These are phyloP conservation scores for Arthrobotrys sphaeroides DNA, from an alignment of 2,329 filamentous ascomycete species.

Conservation along the genomic window DNA sequence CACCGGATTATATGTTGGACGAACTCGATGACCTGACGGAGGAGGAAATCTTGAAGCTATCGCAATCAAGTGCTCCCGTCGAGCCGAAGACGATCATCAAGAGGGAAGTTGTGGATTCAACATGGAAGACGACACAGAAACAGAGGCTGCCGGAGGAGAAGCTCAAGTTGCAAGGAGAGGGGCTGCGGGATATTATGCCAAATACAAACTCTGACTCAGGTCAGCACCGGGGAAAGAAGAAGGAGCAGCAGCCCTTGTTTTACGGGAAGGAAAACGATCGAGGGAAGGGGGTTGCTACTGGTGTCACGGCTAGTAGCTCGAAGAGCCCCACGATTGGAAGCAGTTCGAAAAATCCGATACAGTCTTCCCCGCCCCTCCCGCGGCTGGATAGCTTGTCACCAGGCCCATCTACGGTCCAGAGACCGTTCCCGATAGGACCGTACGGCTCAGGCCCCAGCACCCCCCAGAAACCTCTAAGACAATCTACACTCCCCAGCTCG, in stretches of 20 bases:
- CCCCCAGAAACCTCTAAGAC: constrained; percentile 21
- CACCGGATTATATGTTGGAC: constrained; percentile 35
- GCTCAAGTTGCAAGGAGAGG: background rate
- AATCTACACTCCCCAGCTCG: constrained; percentile 46
- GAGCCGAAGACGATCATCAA: constrained; percentile 19
- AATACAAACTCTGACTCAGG: background rate
- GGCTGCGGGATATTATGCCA: background rate
- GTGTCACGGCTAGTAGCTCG: background rate
- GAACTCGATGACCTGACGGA: constrained; percentile 42
- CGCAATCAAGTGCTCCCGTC: background rate
- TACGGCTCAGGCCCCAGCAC: background rate
- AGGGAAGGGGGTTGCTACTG: background rate
- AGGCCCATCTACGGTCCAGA: background rate
- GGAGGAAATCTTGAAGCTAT: constrained; percentile 18
- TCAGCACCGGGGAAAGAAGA: background rate
- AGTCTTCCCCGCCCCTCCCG: background rate
- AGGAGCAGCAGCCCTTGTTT: background rate
- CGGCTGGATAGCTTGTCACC: constrained; percentile 21
- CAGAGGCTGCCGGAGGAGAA: constrained; percentile 25
- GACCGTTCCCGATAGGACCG: background rate
- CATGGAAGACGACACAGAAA: constrained; percentile 23
- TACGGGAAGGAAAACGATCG: constrained; percentile 13
- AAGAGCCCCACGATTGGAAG: background rate
- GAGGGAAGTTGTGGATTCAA: background rate
- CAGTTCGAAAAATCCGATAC: background rate